Base-by-base conservation (phyloP, 2,329 filamentous ascomycete genomes). In the Cercospora sp. region DNA sequence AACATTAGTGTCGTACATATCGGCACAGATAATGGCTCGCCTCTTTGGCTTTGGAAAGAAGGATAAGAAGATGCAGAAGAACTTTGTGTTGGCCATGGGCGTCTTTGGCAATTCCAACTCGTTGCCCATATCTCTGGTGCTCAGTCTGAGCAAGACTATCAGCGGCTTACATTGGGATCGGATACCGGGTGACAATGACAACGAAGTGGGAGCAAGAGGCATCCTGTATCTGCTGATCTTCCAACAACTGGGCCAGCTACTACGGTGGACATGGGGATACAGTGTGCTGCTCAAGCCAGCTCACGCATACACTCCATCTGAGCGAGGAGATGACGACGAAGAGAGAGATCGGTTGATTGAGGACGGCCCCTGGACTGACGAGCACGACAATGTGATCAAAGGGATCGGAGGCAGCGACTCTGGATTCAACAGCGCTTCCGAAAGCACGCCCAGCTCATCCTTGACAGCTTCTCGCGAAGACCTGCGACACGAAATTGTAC, bases 101-200 rank as follows among this genome's bases (percentile, higher is more conserved):
- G 89, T 98, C 60, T 99, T 99, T 79, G 95, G 94, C 74, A 99
- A 99, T 80, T 98, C 94, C 36, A 99, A 99, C 81, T 98, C 95
- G 18, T 86, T 99, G 20, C 95, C 95, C 0, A 98, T 99, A 69
- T 99, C 95, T 0, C 88, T 99, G 65, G 93, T 99, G 70, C 87
- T 98, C 66, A 97, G 94, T 8, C 86, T 99, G 10, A 96, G 94
- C 13, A 91, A 97, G 78, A 99, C 95, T 0, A 85, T 99, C 66
- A 89, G 90, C 75, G 95, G 95, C 5, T 85, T 99, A 33, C 94
- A 98, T 79, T 99, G 95, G 95, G 90, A 94, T 80, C 90, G 88
- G 72, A 88, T 98, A 60, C 91, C 92, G 0, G 91, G 92, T 64
- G 95, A 99, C 75, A 98, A 96, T 75, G 94, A 98, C 75, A 91